These are phyloP conservation scores for Clarireedia monteithiana DNA, from an alignment of 2,329 filamentous ascomycete species.

Conservation along the genomic window DNA sequence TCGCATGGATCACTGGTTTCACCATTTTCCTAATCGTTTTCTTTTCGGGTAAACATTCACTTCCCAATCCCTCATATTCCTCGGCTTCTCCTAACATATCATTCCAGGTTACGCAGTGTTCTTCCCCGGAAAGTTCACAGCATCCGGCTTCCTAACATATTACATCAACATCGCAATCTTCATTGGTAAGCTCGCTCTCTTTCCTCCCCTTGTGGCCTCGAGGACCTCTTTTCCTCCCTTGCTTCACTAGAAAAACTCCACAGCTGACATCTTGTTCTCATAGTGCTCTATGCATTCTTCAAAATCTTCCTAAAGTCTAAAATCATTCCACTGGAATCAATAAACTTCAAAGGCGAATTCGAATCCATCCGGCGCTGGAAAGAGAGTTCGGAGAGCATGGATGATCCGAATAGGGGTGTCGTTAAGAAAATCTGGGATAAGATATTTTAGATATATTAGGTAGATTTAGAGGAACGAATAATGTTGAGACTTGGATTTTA, in stretches of 20 bases:
- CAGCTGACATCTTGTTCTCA: conserved; percentile 6
- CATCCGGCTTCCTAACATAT: conserved; percentile 49
- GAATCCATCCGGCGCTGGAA: background rate
- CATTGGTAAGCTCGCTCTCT: conserved; percentile 1
- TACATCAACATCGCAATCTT: conserved; percentile 61
- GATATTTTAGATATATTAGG: background rate
- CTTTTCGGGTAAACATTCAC: conserved; percentile 33
- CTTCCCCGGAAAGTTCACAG: conserved; percentile 41
- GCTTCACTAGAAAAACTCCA: background rate
- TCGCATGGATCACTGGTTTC: conserved; percentile 51
- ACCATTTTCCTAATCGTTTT: conserved; percentile 44
- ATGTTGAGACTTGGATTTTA: too few relatives aligned
- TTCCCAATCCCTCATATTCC: background rate
- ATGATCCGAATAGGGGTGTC: background rate
- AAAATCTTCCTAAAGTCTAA: conserved; percentile 1
- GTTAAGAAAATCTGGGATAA: background rate
- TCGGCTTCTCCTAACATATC: background rate
- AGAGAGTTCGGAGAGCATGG: background rate
- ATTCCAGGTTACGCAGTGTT: background rate
- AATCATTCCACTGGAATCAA: conserved; percentile 1
- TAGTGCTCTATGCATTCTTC: conserved; percentile 4
- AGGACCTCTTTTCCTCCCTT: too few relatives aligned
- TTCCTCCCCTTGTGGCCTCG: too few relatives aligned
- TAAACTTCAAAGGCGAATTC: background rate
- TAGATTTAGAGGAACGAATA: too few relatives aligned